phyloP scores from a whole-genome alignment of 2,329 filamentous ascomycete species.

The Penicillium sp. region DNA sequence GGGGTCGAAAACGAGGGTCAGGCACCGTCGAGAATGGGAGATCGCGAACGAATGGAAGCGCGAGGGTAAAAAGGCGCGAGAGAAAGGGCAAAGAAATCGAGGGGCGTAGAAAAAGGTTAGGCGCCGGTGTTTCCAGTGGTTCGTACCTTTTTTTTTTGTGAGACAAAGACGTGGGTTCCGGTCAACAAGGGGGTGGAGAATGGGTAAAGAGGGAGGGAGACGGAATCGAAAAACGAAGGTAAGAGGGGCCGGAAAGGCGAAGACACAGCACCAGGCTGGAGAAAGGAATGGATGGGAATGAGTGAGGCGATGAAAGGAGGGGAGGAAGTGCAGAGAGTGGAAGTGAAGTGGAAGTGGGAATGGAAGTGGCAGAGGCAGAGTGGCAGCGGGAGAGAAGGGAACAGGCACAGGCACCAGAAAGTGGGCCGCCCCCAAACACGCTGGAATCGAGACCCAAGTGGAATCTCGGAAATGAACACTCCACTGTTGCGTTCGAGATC shows the following conservation, averaged over 20 bases:
- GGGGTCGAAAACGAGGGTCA: slow-evolving; percentile 12
- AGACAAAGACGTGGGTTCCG: slow-evolving; percentile 17
- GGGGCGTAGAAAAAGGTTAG: not conserved
- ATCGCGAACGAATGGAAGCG: slow-evolving; percentile 2
- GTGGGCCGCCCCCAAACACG: slow-evolving; percentile 13
- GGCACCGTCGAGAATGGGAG: not conserved
- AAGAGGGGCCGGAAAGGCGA: slow-evolving; percentile 18
- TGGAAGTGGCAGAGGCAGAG: not conserved
- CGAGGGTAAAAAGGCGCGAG: not conserved
- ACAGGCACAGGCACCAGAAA: slow-evolving; percentile 13
- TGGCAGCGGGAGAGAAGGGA: slow-evolving; percentile 6
- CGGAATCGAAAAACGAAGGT: slow-evolving; percentile 10
- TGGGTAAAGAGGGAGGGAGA: slow-evolving; percentile 14
- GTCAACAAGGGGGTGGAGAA: not conserved
- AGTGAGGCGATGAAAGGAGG: not conserved
- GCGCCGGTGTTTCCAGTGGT: slow-evolving; percentile 7
- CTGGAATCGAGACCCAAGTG: slow-evolving; percentile 27
- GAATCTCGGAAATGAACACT: slow-evolving; percentile 14
- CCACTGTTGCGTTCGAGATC: not conserved
- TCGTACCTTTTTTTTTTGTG: slow-evolving; percentile 23
- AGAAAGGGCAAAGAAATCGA: not conserved
- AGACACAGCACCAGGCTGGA: slow-evolving; percentile 33
- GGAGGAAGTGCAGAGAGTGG: slow-evolving; percentile 16
- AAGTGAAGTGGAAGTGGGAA: slow-evolving; percentile 11
- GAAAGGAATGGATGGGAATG: slow-evolving; percentile 38